Base-by-base conservation (phyloP, 2,329 filamentous ascomycete species). In the Exophiala dermatitidis region DNA sequence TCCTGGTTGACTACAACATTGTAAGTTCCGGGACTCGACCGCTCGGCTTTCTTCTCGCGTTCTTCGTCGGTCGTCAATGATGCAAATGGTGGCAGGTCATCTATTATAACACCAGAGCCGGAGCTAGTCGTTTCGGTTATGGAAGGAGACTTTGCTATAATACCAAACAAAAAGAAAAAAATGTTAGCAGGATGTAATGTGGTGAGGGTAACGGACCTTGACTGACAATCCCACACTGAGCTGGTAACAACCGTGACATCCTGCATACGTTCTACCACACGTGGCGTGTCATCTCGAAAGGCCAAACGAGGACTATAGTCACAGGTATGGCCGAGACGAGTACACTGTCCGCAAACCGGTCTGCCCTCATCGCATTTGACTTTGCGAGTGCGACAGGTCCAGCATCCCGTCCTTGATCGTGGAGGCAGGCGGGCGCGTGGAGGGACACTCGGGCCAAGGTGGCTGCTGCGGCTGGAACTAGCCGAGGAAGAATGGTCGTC, bases 321-420 rank as follows among this genome's bases (percentile, higher is more conserved):
- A 63, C 79, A 82, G 34, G 71, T 69, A 62, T 80, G 77, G 43
- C 77, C 76, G 26, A 82, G 68, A 50, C 78, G 71, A 31, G 73
- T 70, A 65, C 79, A 82, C 70, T 79, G 78, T 70, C 75, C 77
- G 65, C 78, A 80, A 61, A 71, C 71, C 50, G 77, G 78, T 62
- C 75, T 72, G 38, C 68, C 68, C 65, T 81, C 78, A 63, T 80
- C 78, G 64, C 78, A 81, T 72, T 80, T 81, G 26, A 79, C 77
- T 70, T 62, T 57, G 30, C 52, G 59, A 8, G 48, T 53, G 33
- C 60, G 61, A 50, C 60, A 62, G 3, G 60, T 63, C 58, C 77
- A 79, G 61, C 77, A 79, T 52, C 77, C 77, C 33, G 75, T 77
- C 56, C 77, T 68, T 45, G 77, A 79, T 51, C 77, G 71, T 51